These are phyloP conservation scores for Chytriomyces confervae DNA, from an alignment of 192 early-diverging fungal genomes.

Conservation along the genomic window DNA sequence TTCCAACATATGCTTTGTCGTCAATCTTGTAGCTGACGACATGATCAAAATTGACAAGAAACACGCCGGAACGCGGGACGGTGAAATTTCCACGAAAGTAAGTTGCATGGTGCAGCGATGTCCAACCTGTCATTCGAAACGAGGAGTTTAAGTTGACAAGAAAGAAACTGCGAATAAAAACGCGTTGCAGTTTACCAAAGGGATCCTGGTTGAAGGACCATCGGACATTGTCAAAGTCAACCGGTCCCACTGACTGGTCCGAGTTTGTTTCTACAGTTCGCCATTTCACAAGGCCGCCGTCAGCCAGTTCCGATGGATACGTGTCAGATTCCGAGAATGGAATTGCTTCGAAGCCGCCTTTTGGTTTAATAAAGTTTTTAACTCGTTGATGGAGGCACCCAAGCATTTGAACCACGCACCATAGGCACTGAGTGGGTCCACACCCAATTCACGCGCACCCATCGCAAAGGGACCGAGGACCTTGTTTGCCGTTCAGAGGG, in stretches of 20 bases:
- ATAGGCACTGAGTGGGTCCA: slow-evolving; percentile 73
- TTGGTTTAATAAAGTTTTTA: not conserved
- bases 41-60: slow-evolving; percentile 51
- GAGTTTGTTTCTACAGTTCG: slow-evolving; percentile 49
- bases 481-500: slow-evolving; percentile 22
- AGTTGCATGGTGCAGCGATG: slow-evolving; percentile 50
- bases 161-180: not conserved
- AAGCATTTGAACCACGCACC: slow-evolving; percentile 48
- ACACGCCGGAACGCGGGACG: slow-evolving; percentile 46
- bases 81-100: slow-evolving; percentile 54
- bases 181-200: slow-evolving; percentile 46
- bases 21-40: slow-evolving; percentile 74
- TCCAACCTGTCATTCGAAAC: slow-evolving; percentile 46
- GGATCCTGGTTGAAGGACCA: slow-evolving; percentile 68
- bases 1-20: slow-evolving; percentile 60
- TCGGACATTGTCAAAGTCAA: slow-evolving; percentile 48
- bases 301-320: slow-evolving; percentile 73
- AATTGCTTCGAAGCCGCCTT: slow-evolving; percentile 71
- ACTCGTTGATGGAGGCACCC: not conserved
- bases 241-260: slow-evolving; percentile 62
- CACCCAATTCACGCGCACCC: slow-evolving; percentile 64
- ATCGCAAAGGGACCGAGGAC: slow-evolving; percentile 74
- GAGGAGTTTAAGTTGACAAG: not conserved
- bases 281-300: slow-evolving; percentile 67
- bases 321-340: slow-evolving; percentile 49